Evolutionary conservation across 768 basidiomycete genomes (phyloP).

Genomic region (Hysterangium stoloniferum): DNA sequence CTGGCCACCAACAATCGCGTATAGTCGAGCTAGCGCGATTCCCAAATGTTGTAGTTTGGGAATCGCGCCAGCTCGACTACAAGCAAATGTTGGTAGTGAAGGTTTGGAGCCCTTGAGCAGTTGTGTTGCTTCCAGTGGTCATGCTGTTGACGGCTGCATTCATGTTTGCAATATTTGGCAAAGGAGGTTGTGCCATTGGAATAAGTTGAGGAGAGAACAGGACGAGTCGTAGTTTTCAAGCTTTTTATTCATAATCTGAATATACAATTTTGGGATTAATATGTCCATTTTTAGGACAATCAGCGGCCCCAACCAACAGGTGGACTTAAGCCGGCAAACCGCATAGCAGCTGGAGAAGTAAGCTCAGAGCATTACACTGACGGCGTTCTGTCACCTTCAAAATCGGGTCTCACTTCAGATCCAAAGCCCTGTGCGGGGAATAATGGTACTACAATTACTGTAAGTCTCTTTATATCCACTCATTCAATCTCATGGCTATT

Average conservation of each 20-base stretch:
- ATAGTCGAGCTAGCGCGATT: too few relatives aligned
- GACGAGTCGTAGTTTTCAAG: background rate
- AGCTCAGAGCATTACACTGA: constrained; percentile 63
- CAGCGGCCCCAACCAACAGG: constrained; percentile 62
- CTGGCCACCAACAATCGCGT: too few relatives aligned
- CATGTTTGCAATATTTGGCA: too few relatives aligned
- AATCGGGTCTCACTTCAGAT: constrained; percentile 62
- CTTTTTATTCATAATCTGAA: too few relatives aligned
- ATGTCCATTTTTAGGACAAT: constrained; percentile 21
- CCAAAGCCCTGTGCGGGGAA: constrained; percentile 92
- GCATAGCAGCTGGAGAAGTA: constrained; percentile 68
- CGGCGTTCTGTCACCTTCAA: constrained; percentile 61
- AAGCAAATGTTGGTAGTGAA: too few relatives aligned
- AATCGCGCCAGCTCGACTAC: too few relatives aligned
- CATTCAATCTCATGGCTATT: background rate
- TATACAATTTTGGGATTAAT: too few relatives aligned
- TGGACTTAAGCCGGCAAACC: constrained; percentile 78
- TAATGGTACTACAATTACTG: constrained; percentile 85
- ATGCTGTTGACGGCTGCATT: too few relatives aligned
- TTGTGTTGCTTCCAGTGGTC: too few relatives aligned
- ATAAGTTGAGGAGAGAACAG: too few relatives aligned
- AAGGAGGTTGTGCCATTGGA: too few relatives aligned
- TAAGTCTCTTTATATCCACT: constrained; percentile 30
- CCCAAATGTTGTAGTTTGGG: too few relatives aligned
- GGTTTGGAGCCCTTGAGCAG: constrained; percentile 57